Conservation (phyloP, 441 rosid genomes). For the Erysimum cheiri region DNA sequence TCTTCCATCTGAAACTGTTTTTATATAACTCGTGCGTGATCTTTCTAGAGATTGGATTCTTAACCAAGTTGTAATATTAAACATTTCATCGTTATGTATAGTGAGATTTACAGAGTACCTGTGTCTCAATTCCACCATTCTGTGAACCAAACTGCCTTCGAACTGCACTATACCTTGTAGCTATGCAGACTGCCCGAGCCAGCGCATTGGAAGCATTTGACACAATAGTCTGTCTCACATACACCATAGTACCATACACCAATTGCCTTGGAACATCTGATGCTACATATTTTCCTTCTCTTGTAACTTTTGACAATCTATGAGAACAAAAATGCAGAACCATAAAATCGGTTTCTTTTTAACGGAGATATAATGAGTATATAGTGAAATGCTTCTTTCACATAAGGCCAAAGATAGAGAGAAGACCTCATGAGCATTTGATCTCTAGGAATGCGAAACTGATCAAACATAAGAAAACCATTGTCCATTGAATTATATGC, state of each 20-base stretch:
- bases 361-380: background rate
- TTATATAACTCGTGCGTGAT: too few species aligned
- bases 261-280: constrained; percentile 81
- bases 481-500: constrained; percentile 87
- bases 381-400: background rate
- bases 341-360: background rate
- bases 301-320: constrained; percentile 81
- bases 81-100: constrained; percentile 8
- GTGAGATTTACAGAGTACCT: constrained; percentile 47
- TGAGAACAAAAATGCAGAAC: constrained; percentile 33
- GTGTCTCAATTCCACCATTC: constrained; percentile 69
- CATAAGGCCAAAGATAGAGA: constrained; percentile 20
- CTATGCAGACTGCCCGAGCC: constrained; percentile 83
- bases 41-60: background rate
- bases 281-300: constrained; percentile 70
- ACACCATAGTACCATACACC: constrained; percentile 88
- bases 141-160: constrained; percentile 89
- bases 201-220: constrained; percentile 75
- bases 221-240: constrained; percentile 74
- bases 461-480: constrained; percentile 80
- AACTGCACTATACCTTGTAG: constrained; percentile 84
- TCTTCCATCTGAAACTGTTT: background rate
- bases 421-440: constrained; percentile 84
- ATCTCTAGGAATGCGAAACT: constrained; percentile 78
- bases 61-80: too few species aligned